Evolutionary conservation across 2,329 filamentous ascomycete species (phyloP), one percentile per base, ranked within the genome.

Genomic region (Alternaria viburni): DNA sequence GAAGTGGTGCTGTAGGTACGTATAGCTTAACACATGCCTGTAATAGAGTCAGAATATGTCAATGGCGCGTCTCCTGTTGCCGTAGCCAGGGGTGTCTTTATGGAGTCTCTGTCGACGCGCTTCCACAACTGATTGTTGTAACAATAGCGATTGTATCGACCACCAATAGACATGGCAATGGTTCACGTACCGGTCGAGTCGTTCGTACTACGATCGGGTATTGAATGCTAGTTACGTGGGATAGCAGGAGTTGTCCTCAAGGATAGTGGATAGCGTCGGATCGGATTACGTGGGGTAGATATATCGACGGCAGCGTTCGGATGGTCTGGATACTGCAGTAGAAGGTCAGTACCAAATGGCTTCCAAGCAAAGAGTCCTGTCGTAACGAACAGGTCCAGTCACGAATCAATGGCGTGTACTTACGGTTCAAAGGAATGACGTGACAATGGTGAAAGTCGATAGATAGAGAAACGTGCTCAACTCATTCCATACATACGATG

Each of bases 1-100:
- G 19, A 73, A 74, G 72, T 76, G 72, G 74, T 70, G 62, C 70
- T 68, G 68, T 54, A 36, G 54, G 47, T 25, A 59, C 55, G 30
- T 26, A 46, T 32, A 21, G 41, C 62, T 67, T 70, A 77, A 74
- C 59, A 64, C 77, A 79, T 79, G 59, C 70, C 75, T 77, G 21
- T 45, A 13, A 13, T 12, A 43, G 44, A 6, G 55, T 74, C 26
- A 74, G 69, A 41, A 47, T 26, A 46, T 15, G 25, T 25, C 30
- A 23, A n/a, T 21, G n/a, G 3, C 17, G 4, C 9, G 12, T 21
- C 19, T 15, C 23, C 12, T 23, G 12, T 21, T 46, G 44, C 19
- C 19, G 44, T 46, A 19, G 19, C 21, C 12, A 23, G 30, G 13
- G 3, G 7, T 23, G 19, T 17, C 13, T 52, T 15, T 1, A 23